Conservation (phyloP, 805 yeast genomes). For the Saccharomycopsis guyanensis region DNA sequence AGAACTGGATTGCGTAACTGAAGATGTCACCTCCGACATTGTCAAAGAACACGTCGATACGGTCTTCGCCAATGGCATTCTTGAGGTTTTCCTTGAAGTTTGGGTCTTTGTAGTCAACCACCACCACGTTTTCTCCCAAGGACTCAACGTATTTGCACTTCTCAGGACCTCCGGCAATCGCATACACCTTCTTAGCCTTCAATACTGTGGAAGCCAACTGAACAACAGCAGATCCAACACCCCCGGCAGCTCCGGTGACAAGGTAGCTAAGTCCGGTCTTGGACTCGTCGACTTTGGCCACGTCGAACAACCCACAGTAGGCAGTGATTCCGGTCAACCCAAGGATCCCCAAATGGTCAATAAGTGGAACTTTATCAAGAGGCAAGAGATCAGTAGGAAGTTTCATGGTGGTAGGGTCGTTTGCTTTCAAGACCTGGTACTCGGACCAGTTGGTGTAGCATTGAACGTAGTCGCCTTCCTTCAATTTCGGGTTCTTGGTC, state of each 20-base stretch:
- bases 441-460: conserved; percentile 42
- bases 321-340: conserved; percentile 60
- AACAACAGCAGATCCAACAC: conserved; percentile 56
- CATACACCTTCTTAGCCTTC: conserved; percentile 50
- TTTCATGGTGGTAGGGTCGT: conserved; percentile 19
- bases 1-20: conserved; percentile 32
- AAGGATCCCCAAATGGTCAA: conserved; percentile 25
- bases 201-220: conserved; percentile 48
- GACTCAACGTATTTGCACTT: conserved; percentile 48
- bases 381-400: background rate
- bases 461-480: conserved; percentile 37
- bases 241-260: conserved; percentile 64
- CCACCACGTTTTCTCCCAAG: conserved; percentile 44
- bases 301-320: conserved; percentile 43
- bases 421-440: conserved; percentile 30
- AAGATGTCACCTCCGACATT: conserved; percentile 55
- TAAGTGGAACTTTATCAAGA: background rate
- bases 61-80: conserved; percentile 39
- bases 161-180: conserved; percentile 52
- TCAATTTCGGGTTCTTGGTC: conserved; percentile 35
- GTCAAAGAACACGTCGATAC: conserved; percentile 49
- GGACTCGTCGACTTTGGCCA: conserved; percentile 36
- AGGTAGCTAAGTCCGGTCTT: conserved; percentile 37
- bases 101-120: conserved; percentile 44
- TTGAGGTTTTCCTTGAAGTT: conserved; percentile 31